These are phyloP conservation scores for Penicillium sp. DNA, from an alignment of 2,329 filamentous ascomycete genomes.

Conservation along the genomic window DNA sequence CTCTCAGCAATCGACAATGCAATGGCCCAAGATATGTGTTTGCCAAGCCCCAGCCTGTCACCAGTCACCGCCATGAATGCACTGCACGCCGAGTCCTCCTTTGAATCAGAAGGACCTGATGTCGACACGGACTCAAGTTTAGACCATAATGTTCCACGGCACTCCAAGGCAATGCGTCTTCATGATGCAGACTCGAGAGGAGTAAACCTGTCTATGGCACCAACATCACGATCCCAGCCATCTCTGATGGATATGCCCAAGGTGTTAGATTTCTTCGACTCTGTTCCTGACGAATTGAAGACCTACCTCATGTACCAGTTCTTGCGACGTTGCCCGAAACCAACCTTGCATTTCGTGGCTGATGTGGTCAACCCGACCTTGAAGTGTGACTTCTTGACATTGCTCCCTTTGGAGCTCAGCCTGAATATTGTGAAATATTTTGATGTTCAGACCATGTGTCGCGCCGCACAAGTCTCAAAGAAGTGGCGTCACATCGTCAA, in stretches of 20 bases:
- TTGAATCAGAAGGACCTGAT: slow-evolving; percentile 43
- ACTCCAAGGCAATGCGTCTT: slow-evolving; percentile 20
- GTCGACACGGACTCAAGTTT: slow-evolving; percentile 45
- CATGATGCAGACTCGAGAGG: slow-evolving; percentile 13
- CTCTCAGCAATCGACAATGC: slow-evolving; percentile 64
- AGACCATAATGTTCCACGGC: slow-evolving; percentile 36
- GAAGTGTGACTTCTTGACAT: slow-evolving; percentile 87
- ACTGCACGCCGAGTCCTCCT: slow-evolving; percentile 44
- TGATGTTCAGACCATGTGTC: slow-evolving; percentile 81
- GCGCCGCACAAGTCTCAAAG: slow-evolving; percentile 88
- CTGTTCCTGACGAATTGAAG: slow-evolving; percentile 88
- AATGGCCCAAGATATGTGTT: slow-evolving; percentile 80
- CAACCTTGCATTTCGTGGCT: slow-evolving; percentile 85
- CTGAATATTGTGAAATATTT: slow-evolving; percentile 86
- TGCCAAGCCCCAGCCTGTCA: slow-evolving; percentile 92
- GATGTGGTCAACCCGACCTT: slow-evolving; percentile 89
- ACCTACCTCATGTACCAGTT: slow-evolving; percentile 97
- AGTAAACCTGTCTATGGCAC: slow-evolving; percentile 11
- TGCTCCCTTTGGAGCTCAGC: slow-evolving; percentile 81
- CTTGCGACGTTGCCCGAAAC: slow-evolving; percentile 80
- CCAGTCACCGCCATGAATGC: slow-evolving; percentile 77
- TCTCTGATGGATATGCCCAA: slow-evolving; percentile 75
- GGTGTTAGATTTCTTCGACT: slow-evolving; percentile 87
- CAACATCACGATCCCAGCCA: slow-evolving; percentile 28
- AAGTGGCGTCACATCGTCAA: slow-evolving; percentile 90